A percentile compares a stretch with the other conserved stretches of the same genome.
Evolutionary conservation across 83 land plant genomes (phyloP).

Genomic region (Picea engelmannii): DNA sequence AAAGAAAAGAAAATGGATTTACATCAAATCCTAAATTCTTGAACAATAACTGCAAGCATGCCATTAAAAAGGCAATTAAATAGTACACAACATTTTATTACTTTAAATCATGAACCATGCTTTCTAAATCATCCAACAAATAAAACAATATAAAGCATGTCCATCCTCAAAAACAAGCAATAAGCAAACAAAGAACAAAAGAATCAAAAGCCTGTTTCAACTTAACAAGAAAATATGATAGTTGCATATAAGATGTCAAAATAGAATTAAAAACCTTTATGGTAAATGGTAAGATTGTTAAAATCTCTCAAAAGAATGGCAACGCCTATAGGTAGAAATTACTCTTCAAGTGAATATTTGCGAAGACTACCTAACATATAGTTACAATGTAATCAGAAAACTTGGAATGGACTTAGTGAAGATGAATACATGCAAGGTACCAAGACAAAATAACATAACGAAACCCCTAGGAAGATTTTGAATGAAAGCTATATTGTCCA

Average conservation of each 20-base stretch:
- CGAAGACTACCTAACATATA: neutral
- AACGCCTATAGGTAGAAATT: neutral
- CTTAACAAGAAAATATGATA: neutral
- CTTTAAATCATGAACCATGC: too few species aligned
- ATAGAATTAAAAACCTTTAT: neutral
- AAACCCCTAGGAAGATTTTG: too few species aligned
- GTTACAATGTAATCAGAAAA: neutral
- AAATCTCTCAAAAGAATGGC: too few species aligned
- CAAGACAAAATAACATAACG: too few species aligned
- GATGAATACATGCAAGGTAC: too few species aligned
- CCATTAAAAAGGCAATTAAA: conserved; percentile 1
- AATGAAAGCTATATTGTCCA: too few species aligned
- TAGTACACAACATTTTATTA: neutral
- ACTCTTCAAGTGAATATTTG: neutral
- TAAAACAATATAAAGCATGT: neutral
- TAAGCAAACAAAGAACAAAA: neutral
- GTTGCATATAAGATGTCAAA: neutral
- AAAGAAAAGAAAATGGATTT: too few species aligned
- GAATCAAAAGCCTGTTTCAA: neutral
- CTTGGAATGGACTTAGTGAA: too few species aligned
- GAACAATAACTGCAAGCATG: neutral
- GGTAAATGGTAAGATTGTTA: neutral
- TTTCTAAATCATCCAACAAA: neutral
- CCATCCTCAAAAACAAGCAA: neutral
- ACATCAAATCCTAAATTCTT: neutral